These are phyloP conservation scores for Clavispora vitiphila DNA, from an alignment of 805 yeast species.

Conservation along the genomic window DNA sequence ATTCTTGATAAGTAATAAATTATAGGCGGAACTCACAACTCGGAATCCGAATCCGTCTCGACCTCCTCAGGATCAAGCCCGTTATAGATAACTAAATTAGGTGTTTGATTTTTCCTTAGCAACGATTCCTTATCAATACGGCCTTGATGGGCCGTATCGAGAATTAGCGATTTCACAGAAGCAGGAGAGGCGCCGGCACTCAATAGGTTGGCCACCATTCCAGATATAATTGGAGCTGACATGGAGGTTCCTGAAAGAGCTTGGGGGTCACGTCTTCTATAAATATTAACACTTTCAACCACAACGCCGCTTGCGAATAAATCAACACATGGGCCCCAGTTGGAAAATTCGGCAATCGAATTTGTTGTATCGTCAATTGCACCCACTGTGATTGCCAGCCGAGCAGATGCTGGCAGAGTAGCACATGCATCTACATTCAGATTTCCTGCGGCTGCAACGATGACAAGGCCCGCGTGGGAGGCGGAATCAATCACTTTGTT, in stretches of 20 bases:
- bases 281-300: constrained; percentile 51
- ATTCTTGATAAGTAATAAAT: neutral
- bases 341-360: constrained; percentile 70
- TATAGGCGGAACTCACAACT: neutral
- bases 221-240: constrained; percentile 15
- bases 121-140: constrained; percentile 5
- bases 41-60: constrained; percentile 1
- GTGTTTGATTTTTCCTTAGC: constrained; percentile 8
- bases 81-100: constrained; percentile 14
- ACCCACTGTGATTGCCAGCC: constrained; percentile 73
- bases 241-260: constrained; percentile 14
- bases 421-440: constrained; percentile 70
- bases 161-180: constrained; percentile 8
- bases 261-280: constrained; percentile 12
- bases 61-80: constrained; percentile 12
- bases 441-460: constrained; percentile 88
- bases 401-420: constrained; percentile 83
- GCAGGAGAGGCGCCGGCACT: constrained; percentile 11
- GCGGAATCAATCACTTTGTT: constrained; percentile 79
- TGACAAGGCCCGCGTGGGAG: constrained; percentile 59
- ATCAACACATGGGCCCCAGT: constrained; percentile 91
- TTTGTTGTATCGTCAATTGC: constrained; percentile 78
- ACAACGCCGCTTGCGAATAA: constrained; percentile 77
- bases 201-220: constrained; percentile 14
- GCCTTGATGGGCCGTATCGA: constrained; percentile 9